Evolutionary conservation across 2,329 filamentous ascomycete genomes (phyloP).

Genomic region (Torrubiellomyces zombiae): DNA sequence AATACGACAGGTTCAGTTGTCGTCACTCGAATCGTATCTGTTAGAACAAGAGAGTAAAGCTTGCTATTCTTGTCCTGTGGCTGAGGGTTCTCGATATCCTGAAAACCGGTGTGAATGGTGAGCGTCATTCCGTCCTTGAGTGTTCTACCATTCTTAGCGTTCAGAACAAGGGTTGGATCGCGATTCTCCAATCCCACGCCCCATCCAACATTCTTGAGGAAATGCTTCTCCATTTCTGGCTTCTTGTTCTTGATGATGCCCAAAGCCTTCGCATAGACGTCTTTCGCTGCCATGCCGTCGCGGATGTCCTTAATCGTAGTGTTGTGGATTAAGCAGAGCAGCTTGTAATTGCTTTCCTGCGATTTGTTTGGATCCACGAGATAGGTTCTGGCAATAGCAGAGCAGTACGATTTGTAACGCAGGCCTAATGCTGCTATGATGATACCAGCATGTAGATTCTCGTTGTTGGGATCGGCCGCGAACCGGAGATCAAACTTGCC

Average conservation of each 20-base stretch:
- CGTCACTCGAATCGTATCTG: constrained; percentile 83
- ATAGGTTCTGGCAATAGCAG: constrained; percentile 82
- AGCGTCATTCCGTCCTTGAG: constrained; percentile 97
- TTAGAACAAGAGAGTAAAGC: constrained; percentile 75
- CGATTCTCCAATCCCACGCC: constrained; percentile 86
- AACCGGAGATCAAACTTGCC: constrained; percentile 88
- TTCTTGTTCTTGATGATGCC: constrained; percentile 73
- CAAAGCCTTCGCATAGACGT: constrained; percentile 81
- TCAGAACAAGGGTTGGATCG: constrained; percentile 69
- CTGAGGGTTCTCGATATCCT: constrained; percentile 72
- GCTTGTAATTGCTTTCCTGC: constrained; percentile 87
- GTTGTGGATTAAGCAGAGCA: constrained; percentile 71
- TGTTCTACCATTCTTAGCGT: constrained; percentile 65
- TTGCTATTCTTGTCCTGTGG: constrained; percentile 83
- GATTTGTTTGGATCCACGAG: constrained; percentile 93
- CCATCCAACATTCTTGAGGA: constrained; percentile 79
- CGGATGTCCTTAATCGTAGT: constrained; percentile 80
- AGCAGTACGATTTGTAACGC: constrained; percentile 91
- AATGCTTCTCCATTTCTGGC: constrained; percentile 88
- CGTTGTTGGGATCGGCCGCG: constrained; percentile 61
- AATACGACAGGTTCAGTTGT: constrained; percentile 69
- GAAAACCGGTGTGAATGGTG: constrained; percentile 76
- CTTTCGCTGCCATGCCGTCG: constrained; percentile 72
- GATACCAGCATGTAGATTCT: constrained; percentile 73
- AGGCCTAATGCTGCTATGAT: constrained; percentile 87